A percentile compares a stretch with the other conserved stretches of the same genome.
These are phyloP conservation scores for Echria macrotheca DNA, from an alignment of 495 filamentous ascomycete genomes.

Conservation along the genomic window DNA sequence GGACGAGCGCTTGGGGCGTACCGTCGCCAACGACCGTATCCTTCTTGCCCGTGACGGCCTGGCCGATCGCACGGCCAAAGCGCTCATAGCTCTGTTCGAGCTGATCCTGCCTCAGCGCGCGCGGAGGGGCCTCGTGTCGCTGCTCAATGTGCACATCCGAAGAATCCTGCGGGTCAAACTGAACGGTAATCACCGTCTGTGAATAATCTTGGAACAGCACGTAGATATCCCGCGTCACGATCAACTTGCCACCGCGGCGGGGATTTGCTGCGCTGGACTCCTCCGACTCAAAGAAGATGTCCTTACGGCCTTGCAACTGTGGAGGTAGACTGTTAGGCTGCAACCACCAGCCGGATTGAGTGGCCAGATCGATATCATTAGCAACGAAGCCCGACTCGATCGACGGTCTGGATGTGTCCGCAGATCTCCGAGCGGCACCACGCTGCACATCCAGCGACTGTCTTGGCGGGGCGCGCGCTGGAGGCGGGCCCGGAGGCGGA, in stretches of 20 bases:
- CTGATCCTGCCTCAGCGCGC: constrained; percentile 84
- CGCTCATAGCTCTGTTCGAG: constrained; percentile 76
- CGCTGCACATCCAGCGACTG: constrained; percentile 68
- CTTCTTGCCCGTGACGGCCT: constrained; percentile 61
- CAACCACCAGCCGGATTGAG: constrained; percentile 76
- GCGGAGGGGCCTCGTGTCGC: constrained; percentile 78
- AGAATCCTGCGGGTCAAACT: constrained; percentile 71
- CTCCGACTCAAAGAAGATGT: constrained; percentile 78
- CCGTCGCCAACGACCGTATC: constrained; percentile 80
- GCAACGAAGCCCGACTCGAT: constrained; percentile 79
- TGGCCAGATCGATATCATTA: constrained; percentile 73
- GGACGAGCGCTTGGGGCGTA: constrained; percentile 65
- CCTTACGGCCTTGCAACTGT: constrained; percentile 71
- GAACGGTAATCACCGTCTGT: constrained; percentile 80
- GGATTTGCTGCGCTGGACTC: constrained; percentile 61
- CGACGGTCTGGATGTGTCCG: constrained; percentile 55
- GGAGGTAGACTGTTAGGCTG: constrained; percentile 70
- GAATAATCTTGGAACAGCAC: constrained; percentile 93
- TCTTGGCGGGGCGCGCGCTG: constrained; percentile 44
- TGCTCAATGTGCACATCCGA: constrained; percentile 71
- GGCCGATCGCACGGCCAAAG: constrained; percentile 69
- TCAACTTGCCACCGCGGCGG: constrained; percentile 57
- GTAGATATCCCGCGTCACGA: constrained; percentile 72
- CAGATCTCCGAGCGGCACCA: constrained; percentile 57
- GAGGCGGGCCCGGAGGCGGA: constrained; percentile 28